phyloP scores from a whole-genome alignment of 257 asterid species.

The Scutellaria baicalensis region DNA sequence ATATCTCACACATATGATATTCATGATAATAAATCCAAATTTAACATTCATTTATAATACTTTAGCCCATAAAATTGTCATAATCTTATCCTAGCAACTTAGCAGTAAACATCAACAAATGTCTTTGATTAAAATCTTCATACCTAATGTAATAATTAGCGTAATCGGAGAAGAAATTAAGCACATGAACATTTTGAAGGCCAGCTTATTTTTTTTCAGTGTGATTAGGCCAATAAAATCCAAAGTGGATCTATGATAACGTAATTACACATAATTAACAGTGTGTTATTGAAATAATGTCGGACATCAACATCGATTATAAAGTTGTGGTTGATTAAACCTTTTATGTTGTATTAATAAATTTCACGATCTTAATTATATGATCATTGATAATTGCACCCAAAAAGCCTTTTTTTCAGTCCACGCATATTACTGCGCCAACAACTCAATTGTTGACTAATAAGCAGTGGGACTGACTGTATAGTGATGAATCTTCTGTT shows the following conservation, averaged over 20 bases:
- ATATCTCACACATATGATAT: too few species aligned
- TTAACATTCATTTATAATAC: too few species aligned
- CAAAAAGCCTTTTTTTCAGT: constrained; percentile 15
- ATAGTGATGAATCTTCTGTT: neutral
- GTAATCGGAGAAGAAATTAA: too few species aligned
- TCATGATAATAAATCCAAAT: too few species aligned
- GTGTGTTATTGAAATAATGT: constrained; percentile 17
- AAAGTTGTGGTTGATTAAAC: constrained; percentile 8
- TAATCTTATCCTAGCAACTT: neutral
- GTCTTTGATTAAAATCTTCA: neutral
- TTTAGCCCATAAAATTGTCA: neutral
- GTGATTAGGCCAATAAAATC: constrained; percentile 15
- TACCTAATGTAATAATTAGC: neutral
- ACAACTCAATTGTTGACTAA: constrained; percentile 9
- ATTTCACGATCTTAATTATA: neutral
- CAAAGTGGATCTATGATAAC: constrained; percentile 3
- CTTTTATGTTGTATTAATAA: neutral
- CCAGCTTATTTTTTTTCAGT: too few species aligned
- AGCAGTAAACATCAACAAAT: constrained; percentile 10
- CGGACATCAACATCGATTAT: constrained; percentile 14
- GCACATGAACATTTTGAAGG: too few species aligned
- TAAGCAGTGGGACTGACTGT: neutral
- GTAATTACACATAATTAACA: constrained; percentile 12
- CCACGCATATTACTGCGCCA: constrained; percentile 21
- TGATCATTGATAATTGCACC: neutral